These are phyloP conservation scores for Yarrowia hollandica DNA, from an alignment of 805 yeast genomes.

Conservation along the genomic window DNA sequence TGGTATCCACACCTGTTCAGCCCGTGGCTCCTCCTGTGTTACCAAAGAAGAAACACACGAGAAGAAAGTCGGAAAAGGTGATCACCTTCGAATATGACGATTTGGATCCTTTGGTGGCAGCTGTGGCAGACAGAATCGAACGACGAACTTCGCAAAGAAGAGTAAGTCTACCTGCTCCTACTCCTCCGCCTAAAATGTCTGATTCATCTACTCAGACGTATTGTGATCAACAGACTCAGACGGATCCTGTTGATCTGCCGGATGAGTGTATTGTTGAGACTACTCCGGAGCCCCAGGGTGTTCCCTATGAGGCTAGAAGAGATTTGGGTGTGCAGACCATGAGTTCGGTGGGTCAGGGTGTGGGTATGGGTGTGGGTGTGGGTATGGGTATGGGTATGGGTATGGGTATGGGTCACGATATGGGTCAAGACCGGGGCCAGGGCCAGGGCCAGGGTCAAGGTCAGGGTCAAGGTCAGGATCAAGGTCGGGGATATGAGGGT, in stretches of 20 bases:
- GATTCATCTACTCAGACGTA: slow-evolving; percentile 26
- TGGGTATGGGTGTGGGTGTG: too few species aligned
- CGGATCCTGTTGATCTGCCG: slow-evolving; percentile 14
- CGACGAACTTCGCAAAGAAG: slow-evolving; percentile 6
- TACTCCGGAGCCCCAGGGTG: background rate
- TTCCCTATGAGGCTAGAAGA: background rate
- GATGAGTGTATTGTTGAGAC: slow-evolving; percentile 15
- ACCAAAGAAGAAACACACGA: slow-evolving; percentile 27
- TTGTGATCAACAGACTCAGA: slow-evolving; percentile 24
- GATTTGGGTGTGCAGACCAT: slow-evolving; percentile 16
- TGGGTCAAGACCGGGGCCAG: too few species aligned
- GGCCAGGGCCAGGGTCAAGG: too few species aligned
- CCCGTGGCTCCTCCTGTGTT: background rate
- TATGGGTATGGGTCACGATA: too few species aligned
- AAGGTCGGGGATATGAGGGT: too few species aligned
- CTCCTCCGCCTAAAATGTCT: slow-evolving; percentile 14
- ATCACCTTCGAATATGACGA: slow-evolving; percentile 25
- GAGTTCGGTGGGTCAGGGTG: background rate
- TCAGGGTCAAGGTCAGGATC: too few species aligned
- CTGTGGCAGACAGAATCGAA: slow-evolving; percentile 29
- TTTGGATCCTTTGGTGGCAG: slow-evolving; percentile 30
- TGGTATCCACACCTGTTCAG: slow-evolving; percentile 10
- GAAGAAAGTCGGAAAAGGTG: slow-evolving; percentile 26
- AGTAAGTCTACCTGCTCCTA: background rate
- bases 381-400: too few species aligned